These are phyloP conservation scores for Dactylellina drechsleri DNA, from an alignment of 2,329 filamentous ascomycete genomes.

Conservation along the genomic window DNA sequence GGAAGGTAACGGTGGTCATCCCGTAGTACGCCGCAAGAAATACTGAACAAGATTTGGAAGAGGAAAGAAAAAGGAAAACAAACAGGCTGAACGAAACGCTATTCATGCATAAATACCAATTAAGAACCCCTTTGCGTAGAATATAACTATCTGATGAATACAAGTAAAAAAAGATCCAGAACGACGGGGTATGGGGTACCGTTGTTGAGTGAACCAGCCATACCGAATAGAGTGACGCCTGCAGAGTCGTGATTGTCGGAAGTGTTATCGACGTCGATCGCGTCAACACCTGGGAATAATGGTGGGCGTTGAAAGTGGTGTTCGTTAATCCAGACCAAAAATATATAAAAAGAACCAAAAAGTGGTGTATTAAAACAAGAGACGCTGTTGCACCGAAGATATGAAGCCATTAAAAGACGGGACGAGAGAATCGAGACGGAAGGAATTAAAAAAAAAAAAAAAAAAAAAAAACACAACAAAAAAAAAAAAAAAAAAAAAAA, in stretches of 20 bases:
- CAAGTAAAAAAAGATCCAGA: conserved; percentile 23
- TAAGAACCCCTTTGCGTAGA: conserved; percentile 31
- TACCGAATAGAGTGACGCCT: conserved; percentile 25
- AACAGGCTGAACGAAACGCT: conserved; percentile 32
- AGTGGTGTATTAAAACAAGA: conserved; percentile 16
- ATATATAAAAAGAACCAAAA: conserved; percentile 13
- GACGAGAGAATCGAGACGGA: conserved; percentile 46
- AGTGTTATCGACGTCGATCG: neutral
- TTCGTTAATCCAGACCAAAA: conserved; percentile 28
- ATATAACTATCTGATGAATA: conserved; percentile 9
- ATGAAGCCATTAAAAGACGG: conserved; percentile 28
- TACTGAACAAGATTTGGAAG: conserved; percentile 18
- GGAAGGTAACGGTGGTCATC: conserved; percentile 34
- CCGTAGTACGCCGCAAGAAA: conserved; percentile 39
- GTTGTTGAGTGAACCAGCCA: conserved; percentile 22
- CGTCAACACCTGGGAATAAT: neutral
- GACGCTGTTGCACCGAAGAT: conserved; percentile 40
- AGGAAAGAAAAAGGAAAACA: neutral
- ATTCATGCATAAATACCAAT: conserved; percentile 41
- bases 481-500: conserved; percentile 62
- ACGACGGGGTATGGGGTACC: conserved; percentile 13
- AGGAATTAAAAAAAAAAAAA: conserved; percentile 61
- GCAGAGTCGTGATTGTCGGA: conserved; percentile 11
- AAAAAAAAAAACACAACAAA: too few relatives aligned
- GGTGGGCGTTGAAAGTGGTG: conserved; percentile 1